Percentiles rank a stretch among this genome's conserved stretches.
Evolutionary conservation across 2,329 filamentous ascomycete species (phyloP).

Genomic region (Pyrenophora teres): DNA sequence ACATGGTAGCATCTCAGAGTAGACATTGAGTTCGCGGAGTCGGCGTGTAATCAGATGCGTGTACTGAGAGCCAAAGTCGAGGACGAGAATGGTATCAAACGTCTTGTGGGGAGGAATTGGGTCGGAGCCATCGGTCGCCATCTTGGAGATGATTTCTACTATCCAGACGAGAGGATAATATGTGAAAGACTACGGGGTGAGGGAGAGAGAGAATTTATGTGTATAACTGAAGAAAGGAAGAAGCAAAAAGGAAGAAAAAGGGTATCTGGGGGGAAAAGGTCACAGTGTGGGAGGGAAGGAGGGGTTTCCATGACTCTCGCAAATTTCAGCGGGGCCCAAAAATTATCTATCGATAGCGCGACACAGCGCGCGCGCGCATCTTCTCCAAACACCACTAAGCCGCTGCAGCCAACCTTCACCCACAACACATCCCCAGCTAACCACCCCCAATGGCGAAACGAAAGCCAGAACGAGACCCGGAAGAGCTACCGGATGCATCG

Average conservation of each 20-base stretch:
- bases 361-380: constrained; percentile 6
- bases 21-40: constrained; percentile 78
- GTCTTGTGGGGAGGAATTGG: constrained; percentile 55
- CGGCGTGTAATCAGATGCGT: constrained; percentile 76
- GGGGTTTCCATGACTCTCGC: constrained; percentile 19
- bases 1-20: constrained; percentile 86
- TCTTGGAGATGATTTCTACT: constrained; percentile 22
- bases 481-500: constrained; percentile 45
- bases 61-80: constrained; percentile 75
- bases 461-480: constrained; percentile 41
- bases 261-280: constrained; percentile 7
- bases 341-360: constrained; percentile 18
- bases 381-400: constrained; percentile 5
- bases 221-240: constrained; percentile 8
- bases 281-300: constrained; percentile 11
- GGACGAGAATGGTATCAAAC: constrained; percentile 71
- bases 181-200: constrained; percentile 13
- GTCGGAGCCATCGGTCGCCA: constrained; percentile 48
- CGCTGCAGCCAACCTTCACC: constrained; percentile 3
- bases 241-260: constrained; percentile 6
- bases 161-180: not conserved
- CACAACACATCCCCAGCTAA: not conserved
- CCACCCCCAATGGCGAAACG: constrained; percentile 43
- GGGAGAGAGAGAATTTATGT: constrained; percentile 12
- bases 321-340: constrained; percentile 14